Base-by-base conservation (phyloP, 345 rosid species). In the Pseudoturritis turrita region DNA sequence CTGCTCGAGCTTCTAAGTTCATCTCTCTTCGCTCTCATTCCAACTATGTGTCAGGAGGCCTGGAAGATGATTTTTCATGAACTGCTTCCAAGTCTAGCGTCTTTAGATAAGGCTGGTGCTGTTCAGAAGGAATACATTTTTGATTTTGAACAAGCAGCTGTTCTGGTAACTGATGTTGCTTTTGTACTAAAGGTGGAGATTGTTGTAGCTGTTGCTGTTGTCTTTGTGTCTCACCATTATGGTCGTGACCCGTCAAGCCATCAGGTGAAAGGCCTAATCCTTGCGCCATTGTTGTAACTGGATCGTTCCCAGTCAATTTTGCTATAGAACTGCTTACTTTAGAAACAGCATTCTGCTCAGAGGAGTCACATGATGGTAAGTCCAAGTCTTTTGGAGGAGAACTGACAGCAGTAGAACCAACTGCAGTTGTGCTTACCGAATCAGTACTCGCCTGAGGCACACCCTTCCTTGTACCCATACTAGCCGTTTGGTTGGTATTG, bases 351-450 rank as follows among this genome's bases (percentile, higher is more conserved):
- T 67, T 53, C 72, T 72, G 80, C 58, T 74, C 72, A 65, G 78
- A 64, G 26, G 74, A 77, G 66, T 84, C 65, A 55, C 83, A 62
- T 18, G 83, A 74, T 36, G 85, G 79, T 52, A 37, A 19, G 29
- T 87, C 90, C 49, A 86, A 78, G 68, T 83, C 75, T 33, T 85
- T 87, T 87, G 86, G 78, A 64, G 82, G 90, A 25, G 77, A 21
- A 62, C 19, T 49, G 50, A 52, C 68, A 37, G 79, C 80, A 65
- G 82, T 75, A 76, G 89, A 74, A 68, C 47, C 77, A 76, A 56
- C 72, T 56, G 15, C 43, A 9, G 7, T 43, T 0, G 11, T 62
- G 77, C 58, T 84, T 66, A 77, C 56, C 21, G 77, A 78, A 79
- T 86, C 85, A 21, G 9, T 75, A 74, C 80, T 67, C 31, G 70